These are phyloP conservation scores for Uncinocarpus reesii DNA, from an alignment of 2,329 filamentous ascomycete genomes.

Conservation along the genomic window DNA sequence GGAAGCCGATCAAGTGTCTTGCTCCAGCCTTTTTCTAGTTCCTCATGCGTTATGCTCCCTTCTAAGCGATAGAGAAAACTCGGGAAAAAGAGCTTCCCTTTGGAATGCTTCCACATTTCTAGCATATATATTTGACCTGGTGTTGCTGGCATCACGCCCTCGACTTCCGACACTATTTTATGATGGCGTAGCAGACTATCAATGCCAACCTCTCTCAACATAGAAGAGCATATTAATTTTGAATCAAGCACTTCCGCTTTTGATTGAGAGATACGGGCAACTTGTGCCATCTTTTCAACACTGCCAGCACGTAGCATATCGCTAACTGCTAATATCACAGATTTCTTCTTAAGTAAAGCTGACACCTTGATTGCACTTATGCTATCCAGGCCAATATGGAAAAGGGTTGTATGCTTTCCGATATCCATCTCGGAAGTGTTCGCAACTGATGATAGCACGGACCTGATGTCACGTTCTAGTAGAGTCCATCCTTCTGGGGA, in stretches of 20 bases:
- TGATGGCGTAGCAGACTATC: conserved; percentile 28
- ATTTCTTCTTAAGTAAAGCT: conserved; percentile 53
- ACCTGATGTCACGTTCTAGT: conserved; percentile 34
- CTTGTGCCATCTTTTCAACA: conserved; percentile 51
- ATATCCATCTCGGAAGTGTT: conserved; percentile 51
- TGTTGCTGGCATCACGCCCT: conserved; percentile 56
- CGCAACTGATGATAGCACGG: conserved; percentile 48
- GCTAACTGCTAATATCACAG: conserved; percentile 55
- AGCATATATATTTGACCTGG: conserved; percentile 76
- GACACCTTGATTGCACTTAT: conserved; percentile 82
- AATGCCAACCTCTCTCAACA: conserved; percentile 25
- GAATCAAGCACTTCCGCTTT: conserved; percentile 15
- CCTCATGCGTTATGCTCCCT: conserved; percentile 29
- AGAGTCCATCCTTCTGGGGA: conserved; percentile 22
- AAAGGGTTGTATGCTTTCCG: conserved; percentile 54
- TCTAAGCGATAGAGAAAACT: conserved; percentile 54
- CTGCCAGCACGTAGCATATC: conserved; percentile 59
- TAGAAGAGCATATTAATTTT: conserved; percentile 17
- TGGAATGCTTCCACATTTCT: conserved; percentile 59
- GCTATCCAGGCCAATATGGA: conserved; percentile 80
- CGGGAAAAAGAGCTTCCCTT: conserved; percentile 61
- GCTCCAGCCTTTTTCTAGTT: conserved; percentile 52
- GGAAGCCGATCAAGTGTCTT: conserved; percentile 46
- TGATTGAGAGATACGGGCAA: conserved; percentile 20
- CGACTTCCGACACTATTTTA: conserved; percentile 40